A percentile compares a stretch with the other conserved stretches of the same genome.
phyloP scores from a whole-genome alignment of 495 filamentous ascomycete species.

The Daldinia bambusicola region DNA sequence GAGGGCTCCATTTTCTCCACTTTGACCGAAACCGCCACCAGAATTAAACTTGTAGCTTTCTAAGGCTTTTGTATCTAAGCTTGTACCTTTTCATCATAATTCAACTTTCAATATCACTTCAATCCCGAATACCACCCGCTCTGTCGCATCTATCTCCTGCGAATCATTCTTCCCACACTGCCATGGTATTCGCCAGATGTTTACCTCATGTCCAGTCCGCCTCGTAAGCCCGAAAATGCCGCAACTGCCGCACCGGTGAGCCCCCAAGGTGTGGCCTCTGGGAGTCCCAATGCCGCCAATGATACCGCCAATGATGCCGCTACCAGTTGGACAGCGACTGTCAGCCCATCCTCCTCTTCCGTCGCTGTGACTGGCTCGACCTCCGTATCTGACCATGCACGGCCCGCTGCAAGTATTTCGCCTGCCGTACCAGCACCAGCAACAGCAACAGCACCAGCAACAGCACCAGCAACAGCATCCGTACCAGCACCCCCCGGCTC shows the following conservation, averaged over 20 bases:
- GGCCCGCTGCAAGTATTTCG: slow-evolving; percentile 39
- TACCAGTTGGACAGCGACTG: slow-evolving; percentile 45
- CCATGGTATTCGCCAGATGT: slow-evolving; percentile 58
- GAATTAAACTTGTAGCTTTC: slow-evolving; percentile 32
- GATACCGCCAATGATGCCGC: slow-evolving; percentile 35
- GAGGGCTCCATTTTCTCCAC: slow-evolving; percentile 25
- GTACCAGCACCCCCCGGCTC: slow-evolving; percentile 39
- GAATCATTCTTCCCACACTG: slow-evolving; percentile 49
- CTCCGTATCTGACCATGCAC: slow-evolving; percentile 44
- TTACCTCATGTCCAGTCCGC: slow-evolving; percentile 62
- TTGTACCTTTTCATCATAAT: slow-evolving; percentile 43
- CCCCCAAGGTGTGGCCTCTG: slow-evolving; percentile 47
- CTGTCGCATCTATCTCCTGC: slow-evolving; percentile 22
- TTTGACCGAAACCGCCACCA: slow-evolving; percentile 43
- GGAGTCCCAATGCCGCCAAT: slow-evolving; percentile 39
- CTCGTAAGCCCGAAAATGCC: slow-evolving; percentile 59
- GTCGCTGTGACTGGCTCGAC: slow-evolving; percentile 42
- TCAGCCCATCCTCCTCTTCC: slow-evolving; percentile 42
- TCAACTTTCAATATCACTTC: slow-evolving; percentile 31
- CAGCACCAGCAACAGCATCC: slow-evolving; percentile 36
- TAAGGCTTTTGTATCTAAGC: slow-evolving; percentile 18
- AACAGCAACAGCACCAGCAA: slow-evolving; percentile 34
- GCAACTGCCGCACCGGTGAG: slow-evolving; percentile 61
- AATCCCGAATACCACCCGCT: slow-evolving; percentile 38
- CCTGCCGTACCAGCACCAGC: slow-evolving; percentile 45